phyloP scores from a whole-genome alignment of 345 rosid genomes.

The Hevea brasiliensis region DNA sequence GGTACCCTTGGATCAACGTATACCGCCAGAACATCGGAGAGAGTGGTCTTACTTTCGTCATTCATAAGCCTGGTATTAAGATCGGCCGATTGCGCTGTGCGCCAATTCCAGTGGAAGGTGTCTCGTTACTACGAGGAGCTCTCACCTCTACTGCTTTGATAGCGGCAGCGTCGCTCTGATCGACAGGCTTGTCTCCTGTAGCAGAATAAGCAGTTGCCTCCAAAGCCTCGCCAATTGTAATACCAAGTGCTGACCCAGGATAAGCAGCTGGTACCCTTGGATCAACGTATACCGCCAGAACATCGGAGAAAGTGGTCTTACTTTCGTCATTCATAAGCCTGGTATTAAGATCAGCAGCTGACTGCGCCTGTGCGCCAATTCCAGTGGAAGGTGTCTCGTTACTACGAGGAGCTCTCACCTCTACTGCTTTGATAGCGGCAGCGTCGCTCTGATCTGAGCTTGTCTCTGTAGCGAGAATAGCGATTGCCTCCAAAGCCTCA shows the following conservation, averaged over 20 bases:
- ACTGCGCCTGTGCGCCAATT: conserved; percentile 43
- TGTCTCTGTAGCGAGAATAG: conserved; percentile 39
- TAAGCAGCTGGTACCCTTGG: conserved; percentile 18
- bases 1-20: conserved; percentile 25
- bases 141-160: conserved; percentile 54
- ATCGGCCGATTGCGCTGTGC: conserved; percentile 45
- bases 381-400: conserved; percentile 29
- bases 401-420: conserved; percentile 43
- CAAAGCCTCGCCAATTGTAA: conserved; percentile 57
- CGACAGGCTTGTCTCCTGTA: conserved; percentile 53
- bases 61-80: conserved; percentile 26
- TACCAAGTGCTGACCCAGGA: conserved; percentile 18
- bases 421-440: conserved; percentile 53
- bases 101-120: conserved; percentile 38
- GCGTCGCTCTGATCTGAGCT: conserved; percentile 57
- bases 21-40: conserved; percentile 50
- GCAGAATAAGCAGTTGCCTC: conserved; percentile 45
- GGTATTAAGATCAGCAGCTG: conserved; percentile 42
- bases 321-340: conserved; percentile 27
- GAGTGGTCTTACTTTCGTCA: conserved; percentile 39
- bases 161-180: conserved; percentile 52
- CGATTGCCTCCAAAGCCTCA: conserved; percentile 57
- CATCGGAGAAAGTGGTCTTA: conserved; percentile 44
- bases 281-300: conserved; percentile 49
- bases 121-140: conserved; percentile 31